Evolutionary conservation across 2,329 filamentous ascomycete genomes (phyloP), one percentile per base, ranked within the genome.

Genomic region (Xylaria sp.): DNA sequence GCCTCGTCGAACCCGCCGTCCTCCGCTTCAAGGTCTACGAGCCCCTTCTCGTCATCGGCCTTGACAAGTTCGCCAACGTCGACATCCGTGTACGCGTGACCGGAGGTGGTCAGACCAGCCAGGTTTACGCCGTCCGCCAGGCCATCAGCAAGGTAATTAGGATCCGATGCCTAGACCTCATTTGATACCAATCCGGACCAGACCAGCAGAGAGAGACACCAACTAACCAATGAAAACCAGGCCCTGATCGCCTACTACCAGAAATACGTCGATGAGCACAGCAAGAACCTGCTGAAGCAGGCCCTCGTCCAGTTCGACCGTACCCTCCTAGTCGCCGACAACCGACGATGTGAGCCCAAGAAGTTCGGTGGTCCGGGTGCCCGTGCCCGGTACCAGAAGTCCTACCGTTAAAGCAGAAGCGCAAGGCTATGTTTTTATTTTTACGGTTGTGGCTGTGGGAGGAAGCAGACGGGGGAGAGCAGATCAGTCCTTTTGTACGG

Each of bases 221-320:
- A 53, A 48, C 55, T 64, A 19, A 59, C 63, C 47, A 54, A 65
- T 42, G 54, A 7, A 12, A 34, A 27, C n/a, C 47, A 72, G 70
- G 63, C 70, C 68, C 93, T 97, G 83, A 91, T 97, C 81, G 92
- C 94, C 85, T 98, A 98, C 92, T 98, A 98, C 92, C 95, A 98
- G 88, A 98, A 99, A 90, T 99, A 91, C 88, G 93, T 98, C 85
- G 96, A 99, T 83, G 96, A 99, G 92, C 94, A 98, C 92, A 93
- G 92, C 88, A 99, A 99, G 93, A 98, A 98, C 91, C 89, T 94
- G 86, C 90, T 99, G 82, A 99, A 98, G 93, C 92, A 95, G 86
- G 93, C 93, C 77, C 91, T 99, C 78, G 93, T 95, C 81, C 90
- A 94, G 84, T 99, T 95, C 89, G 94, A 97, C 89, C 91, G 94